Evolutionary conservation across 768 basidiomycete species (phyloP).

Genomic region (Termitomyces eurrhizus): DNA sequence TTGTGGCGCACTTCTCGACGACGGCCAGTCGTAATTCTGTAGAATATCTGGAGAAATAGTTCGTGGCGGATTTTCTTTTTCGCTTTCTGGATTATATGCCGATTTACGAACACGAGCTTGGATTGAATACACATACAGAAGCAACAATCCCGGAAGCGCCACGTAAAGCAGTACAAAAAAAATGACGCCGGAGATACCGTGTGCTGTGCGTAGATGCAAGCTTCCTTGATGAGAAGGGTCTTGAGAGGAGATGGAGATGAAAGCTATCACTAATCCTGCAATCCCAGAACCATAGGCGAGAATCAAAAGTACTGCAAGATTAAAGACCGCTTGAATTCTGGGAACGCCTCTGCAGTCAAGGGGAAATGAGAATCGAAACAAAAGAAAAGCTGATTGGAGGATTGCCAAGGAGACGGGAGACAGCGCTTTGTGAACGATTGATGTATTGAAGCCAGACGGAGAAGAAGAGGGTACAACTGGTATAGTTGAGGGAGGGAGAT

Average conservation of each 20-base stretch:
- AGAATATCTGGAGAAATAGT: slow-evolving; percentile 21
- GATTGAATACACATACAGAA: slow-evolving; percentile 18
- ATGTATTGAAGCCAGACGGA: slow-evolving; percentile 27
- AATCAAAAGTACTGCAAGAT: slow-evolving; percentile 34
- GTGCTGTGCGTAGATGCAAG: slow-evolving; percentile 49
- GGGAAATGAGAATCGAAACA: slow-evolving; percentile 29
- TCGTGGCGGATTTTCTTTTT: slow-evolving; percentile 14
- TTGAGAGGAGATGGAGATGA: slow-evolving; percentile 48
- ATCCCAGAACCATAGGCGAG: slow-evolving; percentile 55
- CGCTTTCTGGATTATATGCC: slow-evolving; percentile 9
- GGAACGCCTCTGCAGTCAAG: slow-evolving; percentile 7
- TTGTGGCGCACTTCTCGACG: slow-evolving; percentile 29
- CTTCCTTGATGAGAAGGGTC: slow-evolving; percentile 19
- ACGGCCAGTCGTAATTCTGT: slow-evolving; percentile 27
- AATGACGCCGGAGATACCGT: slow-evolving; percentile 61
- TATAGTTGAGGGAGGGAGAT: slow-evolving; percentile 18
- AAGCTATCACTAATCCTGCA: slow-evolving; percentile 57
- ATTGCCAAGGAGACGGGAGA: slow-evolving; percentile 41
- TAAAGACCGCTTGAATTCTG: slow-evolving; percentile 4
- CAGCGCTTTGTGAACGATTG: slow-evolving; percentile 40
- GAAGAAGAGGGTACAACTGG: slow-evolving; percentile 6
- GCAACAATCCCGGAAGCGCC: slow-evolving; percentile 40
- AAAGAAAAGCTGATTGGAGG: slow-evolving; percentile 30
- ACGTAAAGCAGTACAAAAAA: slow-evolving; percentile 62
- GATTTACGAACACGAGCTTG: slow-evolving; percentile 2